Conservation (phyloP, 2,329 filamentous ascomycete species). For the Elsinoe batatas region DNA sequence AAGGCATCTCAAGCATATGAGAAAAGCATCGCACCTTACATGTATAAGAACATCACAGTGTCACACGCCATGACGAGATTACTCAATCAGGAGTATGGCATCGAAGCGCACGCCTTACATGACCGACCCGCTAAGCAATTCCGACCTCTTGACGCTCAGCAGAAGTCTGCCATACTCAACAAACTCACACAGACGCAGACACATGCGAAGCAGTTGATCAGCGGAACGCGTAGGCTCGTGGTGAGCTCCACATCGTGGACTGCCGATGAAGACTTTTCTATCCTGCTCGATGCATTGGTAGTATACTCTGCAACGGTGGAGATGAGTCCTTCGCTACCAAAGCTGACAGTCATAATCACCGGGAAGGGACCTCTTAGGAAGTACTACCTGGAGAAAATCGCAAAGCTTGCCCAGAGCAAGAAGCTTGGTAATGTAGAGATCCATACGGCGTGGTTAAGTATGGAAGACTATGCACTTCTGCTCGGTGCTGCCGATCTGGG, state of each 20-base stretch:
- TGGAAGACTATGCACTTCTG: slow-evolving; percentile 72
- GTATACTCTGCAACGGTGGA: slow-evolving; percentile 52
- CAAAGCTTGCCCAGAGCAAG: slow-evolving; percentile 48
- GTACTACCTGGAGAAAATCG: slow-evolving; percentile 60
- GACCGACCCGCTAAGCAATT: slow-evolving; percentile 81
- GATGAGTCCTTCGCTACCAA: slow-evolving; percentile 43
- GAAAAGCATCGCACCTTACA: slow-evolving; percentile 55
- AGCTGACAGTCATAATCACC: slow-evolving; percentile 81
- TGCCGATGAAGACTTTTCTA: slow-evolving; percentile 84
- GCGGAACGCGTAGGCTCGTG: slow-evolving; percentile 51
- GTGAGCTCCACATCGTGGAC: slow-evolving; percentile 98
- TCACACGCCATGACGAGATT: slow-evolving; percentile 79
- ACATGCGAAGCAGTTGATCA: slow-evolving; percentile 41
- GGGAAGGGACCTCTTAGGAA: slow-evolving; percentile 82
- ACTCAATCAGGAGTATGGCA: slow-evolving; percentile 55
- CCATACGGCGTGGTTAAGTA: slow-evolving; percentile 73
- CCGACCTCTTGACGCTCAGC: slow-evolving; percentile 50
- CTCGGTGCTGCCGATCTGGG: slow-evolving; percentile 81
- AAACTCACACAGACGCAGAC: slow-evolving; percentile 54
- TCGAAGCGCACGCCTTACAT: slow-evolving; percentile 60
- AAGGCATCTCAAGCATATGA: slow-evolving; percentile 70
- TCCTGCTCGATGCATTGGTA: slow-evolving; percentile 75
- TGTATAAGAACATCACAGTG: slow-evolving; percentile 72
- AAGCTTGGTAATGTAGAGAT: slow-evolving; percentile 63
- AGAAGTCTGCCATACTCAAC: slow-evolving; percentile 52